phyloP scores from a whole-genome alignment of 2,329 filamentous ascomycete species.

The Aureobasidium sp. region DNA sequence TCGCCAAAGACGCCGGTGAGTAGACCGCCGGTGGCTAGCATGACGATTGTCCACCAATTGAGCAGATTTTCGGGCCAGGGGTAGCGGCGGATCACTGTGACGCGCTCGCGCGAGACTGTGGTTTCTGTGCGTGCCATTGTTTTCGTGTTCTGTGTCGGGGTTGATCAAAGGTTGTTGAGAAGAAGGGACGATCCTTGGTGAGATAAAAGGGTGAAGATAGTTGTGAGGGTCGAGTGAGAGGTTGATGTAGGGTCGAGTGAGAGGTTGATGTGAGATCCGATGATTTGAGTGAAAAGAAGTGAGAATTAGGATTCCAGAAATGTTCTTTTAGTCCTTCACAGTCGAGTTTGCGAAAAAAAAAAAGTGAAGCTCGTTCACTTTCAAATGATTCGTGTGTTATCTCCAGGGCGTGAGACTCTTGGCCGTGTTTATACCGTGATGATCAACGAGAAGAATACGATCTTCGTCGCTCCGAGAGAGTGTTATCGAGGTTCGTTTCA shows the following conservation, averaged over 20 bases:
- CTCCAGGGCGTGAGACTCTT: neutral
- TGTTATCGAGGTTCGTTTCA: neutral
- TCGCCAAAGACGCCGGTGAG: conserved; percentile 53
- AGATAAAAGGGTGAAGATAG: neutral
- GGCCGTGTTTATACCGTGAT: neutral
- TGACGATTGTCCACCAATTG: conserved; percentile 57
- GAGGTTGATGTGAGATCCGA: neutral
- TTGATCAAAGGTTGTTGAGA: neutral
- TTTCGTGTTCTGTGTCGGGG: neutral
- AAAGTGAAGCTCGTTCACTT: neutral
- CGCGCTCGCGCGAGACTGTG: neutral
- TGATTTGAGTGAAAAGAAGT: neutral
- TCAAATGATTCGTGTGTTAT: neutral
- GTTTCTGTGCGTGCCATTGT: conserved; percentile 13
- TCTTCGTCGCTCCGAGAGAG: neutral
- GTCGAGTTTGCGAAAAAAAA: neutral
- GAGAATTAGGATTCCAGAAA: neutral
- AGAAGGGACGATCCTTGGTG: neutral
- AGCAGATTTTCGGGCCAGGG: conserved; percentile 58
- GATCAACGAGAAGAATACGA: neutral
- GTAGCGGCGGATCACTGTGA: conserved; percentile 30
- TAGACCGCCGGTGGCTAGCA: conserved; percentile 49
- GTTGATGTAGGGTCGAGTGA: neutral
- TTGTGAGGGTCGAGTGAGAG: neutral
- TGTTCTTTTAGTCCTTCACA: neutral